A percentile compares a stretch with the other conserved stretches of the same genome.
These are phyloP conservation scores for Pseudogymnoascus sp. DNA, from an alignment of 2,329 filamentous ascomycete genomes.

Conservation along the genomic window DNA sequence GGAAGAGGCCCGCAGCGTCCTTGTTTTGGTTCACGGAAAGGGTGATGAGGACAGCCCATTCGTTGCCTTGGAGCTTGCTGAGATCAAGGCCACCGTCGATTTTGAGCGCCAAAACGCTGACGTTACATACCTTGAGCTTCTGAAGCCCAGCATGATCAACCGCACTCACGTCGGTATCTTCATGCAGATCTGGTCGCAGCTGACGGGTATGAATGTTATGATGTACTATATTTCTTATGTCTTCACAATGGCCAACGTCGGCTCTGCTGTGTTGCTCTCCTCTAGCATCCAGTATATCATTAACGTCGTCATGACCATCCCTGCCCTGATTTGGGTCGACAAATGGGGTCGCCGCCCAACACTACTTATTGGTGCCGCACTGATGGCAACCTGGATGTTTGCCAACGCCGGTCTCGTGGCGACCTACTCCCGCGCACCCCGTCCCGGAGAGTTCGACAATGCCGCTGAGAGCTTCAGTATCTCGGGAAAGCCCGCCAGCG, in stretches of 20 bases:
- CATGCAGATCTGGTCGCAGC: constrained; percentile 66
- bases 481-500: constrained; percentile 41
- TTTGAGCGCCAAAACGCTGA: constrained; percentile 64
- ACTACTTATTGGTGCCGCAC: constrained; percentile 53
- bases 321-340: constrained; percentile 67
- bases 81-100: constrained; percentile 65
- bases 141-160: constrained; percentile 67
- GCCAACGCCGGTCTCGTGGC: constrained; percentile 40
- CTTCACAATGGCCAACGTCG: constrained; percentile 50
- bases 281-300: constrained; percentile 69
- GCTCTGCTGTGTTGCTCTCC: constrained; percentile 51
- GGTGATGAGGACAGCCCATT: constrained; percentile 57
- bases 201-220: constrained; percentile 72
- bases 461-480: constrained; percentile 40
- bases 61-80: constrained; percentile 58
- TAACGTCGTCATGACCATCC: constrained; percentile 71
- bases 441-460: constrained; percentile 30
- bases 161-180: constrained; percentile 64
- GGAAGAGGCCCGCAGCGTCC: constrained; percentile 38
- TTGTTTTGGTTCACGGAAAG: constrained; percentile 48
- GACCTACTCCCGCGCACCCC: constrained; percentile 32
- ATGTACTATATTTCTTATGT: constrained; percentile 64
- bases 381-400: constrained; percentile 37
- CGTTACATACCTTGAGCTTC: constrained; percentile 62
- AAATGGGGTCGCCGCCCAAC: constrained; percentile 64